A percentile compares a stretch with the other conserved stretches of the same genome.
These are phyloP conservation scores for Exophiala calicioides DNA, from an alignment of 2,329 filamentous ascomycete species.

Conservation along the genomic window DNA sequence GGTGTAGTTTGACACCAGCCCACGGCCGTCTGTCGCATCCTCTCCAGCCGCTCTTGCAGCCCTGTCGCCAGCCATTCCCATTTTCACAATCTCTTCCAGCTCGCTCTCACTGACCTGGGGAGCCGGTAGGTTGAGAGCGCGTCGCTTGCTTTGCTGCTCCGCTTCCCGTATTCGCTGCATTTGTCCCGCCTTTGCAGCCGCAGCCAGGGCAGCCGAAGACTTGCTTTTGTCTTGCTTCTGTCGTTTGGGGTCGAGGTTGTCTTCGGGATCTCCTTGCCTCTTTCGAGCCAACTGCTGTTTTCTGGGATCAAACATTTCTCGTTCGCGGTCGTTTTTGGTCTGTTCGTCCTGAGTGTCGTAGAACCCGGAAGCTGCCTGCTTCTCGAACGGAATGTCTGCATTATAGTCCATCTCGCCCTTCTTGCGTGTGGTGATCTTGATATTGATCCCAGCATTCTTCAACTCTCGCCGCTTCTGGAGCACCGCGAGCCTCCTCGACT, in stretches of 20 bases:
- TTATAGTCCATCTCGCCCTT: slow-evolving; percentile 99
- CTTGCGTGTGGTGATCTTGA: slow-evolving; percentile 89
- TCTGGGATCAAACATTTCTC: slow-evolving; percentile 83
- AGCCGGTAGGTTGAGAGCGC: slow-evolving; percentile 76
- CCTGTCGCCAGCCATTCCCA: slow-evolving; percentile 90
- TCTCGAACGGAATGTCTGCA: slow-evolving; percentile 97
- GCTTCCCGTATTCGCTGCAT: slow-evolving; percentile 94
- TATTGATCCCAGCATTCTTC: slow-evolving; percentile 97
- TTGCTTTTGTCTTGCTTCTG: slow-evolving; percentile 85
- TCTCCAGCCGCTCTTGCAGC: slow-evolving; percentile 73
- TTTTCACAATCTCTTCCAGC: slow-evolving; percentile 96
- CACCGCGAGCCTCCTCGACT: slow-evolving; percentile 83
- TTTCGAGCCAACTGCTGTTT: slow-evolving; percentile 91
- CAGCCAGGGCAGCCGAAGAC: slow-evolving; percentile 75
- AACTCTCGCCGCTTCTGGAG: slow-evolving; percentile 94
- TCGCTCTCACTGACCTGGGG: slow-evolving; percentile 93
- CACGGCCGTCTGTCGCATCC: slow-evolving; percentile 81
- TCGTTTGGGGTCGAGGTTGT: slow-evolving; percentile 76
- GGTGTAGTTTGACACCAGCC: slow-evolving; percentile 83
- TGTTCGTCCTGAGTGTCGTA: slow-evolving; percentile 89
- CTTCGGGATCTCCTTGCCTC: slow-evolving; percentile 87
- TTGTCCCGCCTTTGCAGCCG: slow-evolving; percentile 88
- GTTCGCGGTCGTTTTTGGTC: slow-evolving; percentile 75
- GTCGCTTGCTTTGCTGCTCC: slow-evolving; percentile 92
- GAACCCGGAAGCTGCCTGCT: slow-evolving; percentile 82